phyloP scores from a whole-genome alignment of 768 basidiomycete species.

The Candolleomyces aberdarensis region DNA sequence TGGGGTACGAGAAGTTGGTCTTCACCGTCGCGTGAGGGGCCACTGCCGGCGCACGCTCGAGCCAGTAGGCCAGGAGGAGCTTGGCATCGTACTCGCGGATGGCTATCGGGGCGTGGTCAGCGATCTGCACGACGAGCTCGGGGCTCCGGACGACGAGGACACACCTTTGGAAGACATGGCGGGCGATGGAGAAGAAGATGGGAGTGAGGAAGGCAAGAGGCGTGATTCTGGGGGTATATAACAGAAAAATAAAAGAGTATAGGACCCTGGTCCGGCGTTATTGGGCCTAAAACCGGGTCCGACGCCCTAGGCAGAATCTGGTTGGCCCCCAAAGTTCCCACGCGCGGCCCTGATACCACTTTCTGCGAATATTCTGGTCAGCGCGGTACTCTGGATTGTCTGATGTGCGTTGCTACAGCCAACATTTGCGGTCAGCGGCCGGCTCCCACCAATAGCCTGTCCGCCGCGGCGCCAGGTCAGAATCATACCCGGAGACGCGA shows the following conservation, averaged over 20 bases:
- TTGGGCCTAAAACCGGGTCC: constrained; percentile 20
- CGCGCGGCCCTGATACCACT: constrained; percentile 8
- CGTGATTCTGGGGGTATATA: constrained; percentile 14
- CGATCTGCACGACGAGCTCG: constrained; percentile 7
- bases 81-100: constrained; percentile 99
- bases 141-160: constrained; percentile 6
- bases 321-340: constrained; percentile 31
- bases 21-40: constrained; percentile 53
- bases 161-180: constrained; percentile 47
- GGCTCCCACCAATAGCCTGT: too few species aligned
- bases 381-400: neutral
- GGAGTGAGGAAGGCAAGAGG: constrained; percentile 12
- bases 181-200: constrained; percentile 17
- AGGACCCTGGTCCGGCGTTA: constrained; percentile 12
- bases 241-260: constrained; percentile 14
- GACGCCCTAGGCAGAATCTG: constrained; percentile 7
- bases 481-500: too few species aligned
- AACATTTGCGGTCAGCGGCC: neutral
- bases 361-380: neutral
- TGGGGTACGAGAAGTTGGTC: constrained; percentile 62
- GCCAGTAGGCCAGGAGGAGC: constrained; percentile 96
- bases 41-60: constrained; percentile 82
- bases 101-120: constrained; percentile 24
- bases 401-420: neutral
- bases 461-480: too few species aligned